Evolutionary conservation across 1,139 yeast genomes (phyloP), one percentile per base, ranked within the genome.

Genomic region (Candida sp.): DNA sequence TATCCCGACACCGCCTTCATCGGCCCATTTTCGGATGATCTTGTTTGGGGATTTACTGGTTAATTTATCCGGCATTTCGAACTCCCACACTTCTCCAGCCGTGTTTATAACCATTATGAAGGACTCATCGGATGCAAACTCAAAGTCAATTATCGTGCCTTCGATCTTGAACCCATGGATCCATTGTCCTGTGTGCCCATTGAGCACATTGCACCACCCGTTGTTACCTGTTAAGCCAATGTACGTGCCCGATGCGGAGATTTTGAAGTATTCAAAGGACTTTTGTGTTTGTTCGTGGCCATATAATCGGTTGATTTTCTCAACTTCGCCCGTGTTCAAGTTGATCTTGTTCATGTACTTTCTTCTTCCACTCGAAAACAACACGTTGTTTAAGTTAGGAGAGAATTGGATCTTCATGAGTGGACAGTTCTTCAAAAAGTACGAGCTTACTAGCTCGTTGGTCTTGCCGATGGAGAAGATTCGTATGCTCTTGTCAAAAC

Each of bases 51-150:
- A 51, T 56, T 46, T 57, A 48, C 35, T 46, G 31, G 30, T 51
- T 48, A 45, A 35, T n/a, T 49, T 52, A 3, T 69, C 64, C 22
- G 69, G 70, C 50, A 88, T 68, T 55, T 82, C 83, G 73, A 90
- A 96, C 61, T 92, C 97, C 96, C 97, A 93, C 2, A 94, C 82
- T 55, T 91, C 96, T 41, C 98, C 98, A n/a, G 83, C 80, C 0
- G 86, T 77, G 63, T 89, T 93, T 23, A 86, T 83, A 27, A 90
- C 85, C 12, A 89, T 69, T 26, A 90, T 66, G 22, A 77, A 65
- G 1, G 78, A 68, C 52, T 85, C 86, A 50, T 87, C 86, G 28
- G 59, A 60, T 32, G 81, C 63, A 80, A 93, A 90, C 44, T 85
- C 96, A 62, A 93, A 84, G 67, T 94, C 99, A 37, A 88, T 81